A percentile compares a stretch with the other conserved stretches of the same genome.
Evolutionary conservation across 2,329 filamentous ascomycete genomes (phyloP).

Genomic region (Fusarium keratoplasticum): DNA sequence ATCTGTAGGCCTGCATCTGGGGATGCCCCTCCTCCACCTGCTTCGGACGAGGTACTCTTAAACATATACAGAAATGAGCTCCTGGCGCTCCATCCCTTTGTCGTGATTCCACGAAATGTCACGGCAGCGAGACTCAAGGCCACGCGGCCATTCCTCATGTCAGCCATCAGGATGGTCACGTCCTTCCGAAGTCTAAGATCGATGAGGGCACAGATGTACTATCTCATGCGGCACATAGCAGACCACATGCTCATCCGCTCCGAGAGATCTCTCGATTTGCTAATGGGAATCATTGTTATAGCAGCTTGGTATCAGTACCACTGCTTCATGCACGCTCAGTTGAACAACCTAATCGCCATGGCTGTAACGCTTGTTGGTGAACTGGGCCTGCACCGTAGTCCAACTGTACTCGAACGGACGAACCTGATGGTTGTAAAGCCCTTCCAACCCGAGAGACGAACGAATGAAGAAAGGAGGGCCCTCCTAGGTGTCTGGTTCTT

Average conservation of each 20-base stretch:
- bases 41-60: constrained; percentile 60
- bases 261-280: constrained; percentile 61
- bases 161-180: constrained; percentile 62
- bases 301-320: constrained; percentile 66
- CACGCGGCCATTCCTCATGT: constrained; percentile 60
- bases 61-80: constrained; percentile 58
- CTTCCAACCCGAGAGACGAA: constrained; percentile 52
- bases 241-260: constrained; percentile 63
- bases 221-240: constrained; percentile 58
- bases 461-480: constrained; percentile 64
- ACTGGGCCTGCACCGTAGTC: constrained; percentile 57
- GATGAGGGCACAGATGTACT: constrained; percentile 63
- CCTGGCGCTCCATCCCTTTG: constrained; percentile 60
- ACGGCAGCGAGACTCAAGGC: constrained; percentile 52
- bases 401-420: constrained; percentile 55
- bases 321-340: constrained; percentile 64
- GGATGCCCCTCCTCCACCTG: constrained; percentile 53
- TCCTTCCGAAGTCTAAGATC: constrained; percentile 59
- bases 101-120: constrained; percentile 53
- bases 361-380: constrained; percentile 61
- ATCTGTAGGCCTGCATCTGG: constrained; percentile 58
- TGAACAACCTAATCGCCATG: constrained; percentile 63
- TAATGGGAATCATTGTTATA: constrained; percentile 62
- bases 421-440: constrained; percentile 57
- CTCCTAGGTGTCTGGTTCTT: constrained; percentile 67